Evolutionary conservation across 176 grass and related monocot species (phyloP).

Genomic region (Zoysia pacifica): DNA sequence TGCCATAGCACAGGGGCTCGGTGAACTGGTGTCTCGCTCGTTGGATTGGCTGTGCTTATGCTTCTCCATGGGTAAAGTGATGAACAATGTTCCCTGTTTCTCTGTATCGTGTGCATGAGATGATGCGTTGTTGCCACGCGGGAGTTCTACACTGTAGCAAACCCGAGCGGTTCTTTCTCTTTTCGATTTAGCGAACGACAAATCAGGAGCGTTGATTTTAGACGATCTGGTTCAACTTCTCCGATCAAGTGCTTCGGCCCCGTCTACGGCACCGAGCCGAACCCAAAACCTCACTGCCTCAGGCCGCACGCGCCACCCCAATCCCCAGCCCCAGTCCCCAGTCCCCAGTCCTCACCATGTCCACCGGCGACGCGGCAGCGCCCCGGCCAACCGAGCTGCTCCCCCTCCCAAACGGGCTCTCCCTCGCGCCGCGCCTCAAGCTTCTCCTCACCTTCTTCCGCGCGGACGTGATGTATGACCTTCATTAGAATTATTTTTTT

Average conservation of each 20-base stretch:
- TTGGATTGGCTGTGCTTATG: constrained; percentile 3
- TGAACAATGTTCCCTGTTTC: constrained; percentile 3
- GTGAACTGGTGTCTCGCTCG: constrained; percentile 28
- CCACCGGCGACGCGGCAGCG: too few relatives aligned
- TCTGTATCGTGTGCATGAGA: background rate
- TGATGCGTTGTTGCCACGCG: too few relatives aligned
- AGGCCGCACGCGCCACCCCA: background rate
- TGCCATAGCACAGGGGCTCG: constrained; percentile 42
- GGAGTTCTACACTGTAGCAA: background rate
- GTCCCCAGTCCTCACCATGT: too few relatives aligned
- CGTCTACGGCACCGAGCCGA: background rate
- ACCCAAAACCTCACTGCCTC: background rate
- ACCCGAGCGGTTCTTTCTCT: background rate
- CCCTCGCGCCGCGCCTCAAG: constrained; percentile 69
- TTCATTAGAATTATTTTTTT: background rate
- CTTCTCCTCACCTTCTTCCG: constrained; percentile 88
- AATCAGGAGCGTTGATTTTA: background rate
- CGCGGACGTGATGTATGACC: constrained; percentile 33
- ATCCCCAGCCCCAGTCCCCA: background rate
- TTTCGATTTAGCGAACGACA: background rate
- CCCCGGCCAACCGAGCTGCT: constrained; percentile 55
- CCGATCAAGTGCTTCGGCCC: background rate
- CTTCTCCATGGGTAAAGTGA: constrained; percentile 13
- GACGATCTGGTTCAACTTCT: too few relatives aligned
- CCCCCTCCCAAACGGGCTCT: constrained; percentile 57